Conservation (phyloP, 129 eudicot genomes). For the Sambucus nigra region DNA sequence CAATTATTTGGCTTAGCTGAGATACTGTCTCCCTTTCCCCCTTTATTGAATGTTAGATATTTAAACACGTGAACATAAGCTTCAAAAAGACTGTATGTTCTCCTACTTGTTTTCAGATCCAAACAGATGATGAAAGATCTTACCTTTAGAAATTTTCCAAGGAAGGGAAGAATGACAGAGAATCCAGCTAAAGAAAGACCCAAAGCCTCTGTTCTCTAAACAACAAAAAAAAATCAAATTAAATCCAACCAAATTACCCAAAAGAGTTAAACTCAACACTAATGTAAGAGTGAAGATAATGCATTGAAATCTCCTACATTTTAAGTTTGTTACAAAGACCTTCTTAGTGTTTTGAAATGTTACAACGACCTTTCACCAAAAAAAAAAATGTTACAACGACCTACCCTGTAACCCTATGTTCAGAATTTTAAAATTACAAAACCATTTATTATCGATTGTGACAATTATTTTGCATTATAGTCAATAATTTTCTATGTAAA, state of each 20-base stretch:
- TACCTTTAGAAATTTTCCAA: conserved; percentile 91
- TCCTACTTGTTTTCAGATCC: too few species aligned
- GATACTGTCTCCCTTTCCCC: not conserved
- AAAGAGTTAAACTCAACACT: not conserved
- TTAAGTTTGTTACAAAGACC: too few species aligned
- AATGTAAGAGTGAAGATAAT: not conserved
- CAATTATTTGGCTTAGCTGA: not conserved
- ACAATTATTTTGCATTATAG: too few species aligned
- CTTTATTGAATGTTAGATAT: not conserved
- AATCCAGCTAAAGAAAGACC: conserved; percentile 82
- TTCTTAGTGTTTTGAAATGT: too few species aligned
- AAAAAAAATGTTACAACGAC: too few species aligned
- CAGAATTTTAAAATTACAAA: too few species aligned
- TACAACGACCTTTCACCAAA: too few species aligned
- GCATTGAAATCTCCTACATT: too few species aligned
- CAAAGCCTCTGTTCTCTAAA: conserved; percentile 67
- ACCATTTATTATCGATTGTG: too few species aligned
- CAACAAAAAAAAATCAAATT: conserved; percentile 1
- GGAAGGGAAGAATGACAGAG: conserved; percentile 59
- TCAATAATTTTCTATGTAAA: too few species aligned
- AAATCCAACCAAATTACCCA: not conserved
- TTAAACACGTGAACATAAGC: not conserved
- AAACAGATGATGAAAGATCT: not conserved
- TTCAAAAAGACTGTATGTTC: not conserved
- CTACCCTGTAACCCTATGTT: too few species aligned